phyloP scores from a whole-genome alignment of 78 protist species.

The Salpingoeca rosetta region DNA sequence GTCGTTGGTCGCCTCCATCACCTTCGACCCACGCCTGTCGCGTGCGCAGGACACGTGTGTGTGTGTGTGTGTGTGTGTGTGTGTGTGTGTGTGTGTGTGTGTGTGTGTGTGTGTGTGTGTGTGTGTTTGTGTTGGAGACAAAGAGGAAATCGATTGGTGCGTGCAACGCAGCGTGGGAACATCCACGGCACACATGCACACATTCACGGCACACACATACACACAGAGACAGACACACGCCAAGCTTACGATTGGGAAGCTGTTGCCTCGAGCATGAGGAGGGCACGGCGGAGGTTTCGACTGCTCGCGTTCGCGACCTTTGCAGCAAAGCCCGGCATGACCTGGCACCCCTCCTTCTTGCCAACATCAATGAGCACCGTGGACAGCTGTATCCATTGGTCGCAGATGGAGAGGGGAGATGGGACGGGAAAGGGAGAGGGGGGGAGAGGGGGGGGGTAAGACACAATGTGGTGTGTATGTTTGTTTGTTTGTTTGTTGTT shows the following conservation, averaged over 20 bases:
- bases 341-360: constrained; percentile 14
- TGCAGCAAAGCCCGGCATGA: constrained; percentile 16
- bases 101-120: too few relatives aligned
- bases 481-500: background rate
- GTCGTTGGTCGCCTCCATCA: too few relatives aligned
- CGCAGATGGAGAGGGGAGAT: too few relatives aligned
- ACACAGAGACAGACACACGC: background rate
- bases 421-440: too few relatives aligned
- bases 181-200: constrained; percentile 34
- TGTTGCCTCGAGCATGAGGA: constrained; percentile 76
- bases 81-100: too few relatives aligned
- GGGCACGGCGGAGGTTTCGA: constrained; percentile 82
- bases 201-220: background rate
- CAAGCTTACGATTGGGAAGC: background rate
- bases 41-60: too few relatives aligned
- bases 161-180: too few relatives aligned
- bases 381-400: background rate
- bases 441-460: background rate
- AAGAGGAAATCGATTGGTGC: too few relatives aligned
- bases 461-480: too few relatives aligned
- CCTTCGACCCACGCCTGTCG: too few relatives aligned
- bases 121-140: too few relatives aligned
- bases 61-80: too few relatives aligned
- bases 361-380: constrained; percentile 28
- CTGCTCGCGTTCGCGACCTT: constrained; percentile 8